These are phyloP conservation scores for Mayamaea pseudoterrestris DNA, from an alignment of 108 stramenopile genomes.

Conservation along the genomic window DNA sequence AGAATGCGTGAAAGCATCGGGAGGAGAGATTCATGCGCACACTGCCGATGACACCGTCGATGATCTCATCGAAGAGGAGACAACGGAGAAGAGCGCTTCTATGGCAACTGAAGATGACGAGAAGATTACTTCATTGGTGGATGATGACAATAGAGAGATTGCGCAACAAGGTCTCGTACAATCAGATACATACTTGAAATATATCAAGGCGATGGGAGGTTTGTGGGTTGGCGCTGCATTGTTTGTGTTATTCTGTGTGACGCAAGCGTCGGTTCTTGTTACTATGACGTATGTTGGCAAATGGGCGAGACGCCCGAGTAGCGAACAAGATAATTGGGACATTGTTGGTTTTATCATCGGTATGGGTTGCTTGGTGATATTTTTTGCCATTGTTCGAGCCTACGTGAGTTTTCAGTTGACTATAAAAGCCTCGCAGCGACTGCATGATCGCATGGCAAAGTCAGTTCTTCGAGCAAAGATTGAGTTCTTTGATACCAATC, in stretches of 20 bases:
- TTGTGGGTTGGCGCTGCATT: conserved; percentile 26
- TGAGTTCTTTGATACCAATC: conserved; percentile 88
- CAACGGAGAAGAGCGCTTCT: neutral
- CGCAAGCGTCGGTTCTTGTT: conserved; percentile 45
- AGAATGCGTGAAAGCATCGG: conserved; percentile 26
- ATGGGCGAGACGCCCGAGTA: conserved; percentile 41
- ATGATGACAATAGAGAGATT: conserved; percentile 51
- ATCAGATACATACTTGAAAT: conserved; percentile 54
- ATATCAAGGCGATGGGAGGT: conserved; percentile 58
- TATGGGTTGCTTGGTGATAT: conserved; percentile 22
- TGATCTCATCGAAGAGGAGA: neutral
- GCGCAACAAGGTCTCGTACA: conserved; percentile 60
- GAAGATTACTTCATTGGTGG: neutral
- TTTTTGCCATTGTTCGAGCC: conserved; percentile 42
- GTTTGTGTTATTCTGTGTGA: conserved; percentile 38
- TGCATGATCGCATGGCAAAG: conserved; percentile 71
- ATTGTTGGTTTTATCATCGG: conserved; percentile 42
- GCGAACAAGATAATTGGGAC: conserved; percentile 25
- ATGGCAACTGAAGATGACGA: neutral
- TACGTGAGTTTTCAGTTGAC: conserved; percentile 30
- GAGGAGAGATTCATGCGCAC: neutral
- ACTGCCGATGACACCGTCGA: neutral
- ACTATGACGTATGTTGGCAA: conserved; percentile 42
- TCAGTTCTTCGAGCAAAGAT: conserved; percentile 75
- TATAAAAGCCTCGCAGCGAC: conserved; percentile 49